Evolutionary conservation across 768 basidiomycete species (phyloP), one percentile per base, ranked within the genome.

Genomic region (Tulasnella sp.): DNA sequence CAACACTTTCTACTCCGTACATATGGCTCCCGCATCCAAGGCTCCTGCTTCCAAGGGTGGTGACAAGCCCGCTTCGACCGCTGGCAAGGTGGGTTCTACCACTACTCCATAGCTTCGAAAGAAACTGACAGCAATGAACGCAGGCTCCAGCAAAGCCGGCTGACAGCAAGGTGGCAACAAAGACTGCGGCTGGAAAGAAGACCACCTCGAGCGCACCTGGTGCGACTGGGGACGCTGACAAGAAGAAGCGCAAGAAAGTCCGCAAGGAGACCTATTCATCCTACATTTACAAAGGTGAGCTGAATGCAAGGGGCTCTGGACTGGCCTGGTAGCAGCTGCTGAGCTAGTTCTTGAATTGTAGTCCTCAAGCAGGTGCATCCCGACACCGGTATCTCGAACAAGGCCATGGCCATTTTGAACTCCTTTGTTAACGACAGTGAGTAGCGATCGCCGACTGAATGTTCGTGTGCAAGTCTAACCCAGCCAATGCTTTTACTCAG

Each of bases 341-440:
- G 46, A 44, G 37, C 58, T 44, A 22, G 60, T 20, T 58, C 14
- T 76, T 28, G 54, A 28, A 24, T 41, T 8, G 20, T 80, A 95
- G 97, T 98, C 82, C 90, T 98, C 84, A 98, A 95, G 89, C 97
- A 98, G 88, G 96, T 98, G 82, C 97, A 97, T 89, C 97, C 97
- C 76, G 96, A 98, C 84, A 97, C 96, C 79, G 97, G 97, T 93
- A 98, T 98, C 90, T 97, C 96, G 58, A 97, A 96, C 91, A 97
- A 97, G 87, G 93, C 93, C 2, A 95, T 96, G 94, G 93, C 94
- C 82, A 96, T 96, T 84, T 88, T 96, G 58, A 95, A 96, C 89
- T 94, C 93, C 41, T 96, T 97, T 82, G 96, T 96, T 87, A 96
- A 96, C 85, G 95, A 96, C 84, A 97, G 78, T 80, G 46, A 80